Evolutionary conservation across 2,329 filamentous ascomycete genomes (phyloP), one percentile per base, ranked within the genome.

Genomic region (Piedraia hortae): DNA sequence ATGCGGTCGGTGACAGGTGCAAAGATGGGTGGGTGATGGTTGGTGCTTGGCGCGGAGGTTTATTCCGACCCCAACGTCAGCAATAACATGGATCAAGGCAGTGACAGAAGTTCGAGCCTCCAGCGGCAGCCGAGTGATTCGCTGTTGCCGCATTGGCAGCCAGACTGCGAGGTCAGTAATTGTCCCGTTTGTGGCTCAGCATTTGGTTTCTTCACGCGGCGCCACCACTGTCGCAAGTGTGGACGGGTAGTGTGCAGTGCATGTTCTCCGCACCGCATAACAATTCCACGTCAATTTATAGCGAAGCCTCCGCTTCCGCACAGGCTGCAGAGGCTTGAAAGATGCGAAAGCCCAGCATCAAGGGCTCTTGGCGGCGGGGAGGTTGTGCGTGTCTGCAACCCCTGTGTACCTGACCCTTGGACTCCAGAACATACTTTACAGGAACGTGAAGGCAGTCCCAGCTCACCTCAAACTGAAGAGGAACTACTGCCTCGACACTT

Each of bases 221-320:
- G 88, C 41, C 82, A 93, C 47, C 82, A 93, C 42, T 93, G 82
- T 55, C 63, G 80, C 33, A 91, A 90, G 59, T 93, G 82, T 41
- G 82, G 82, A 20, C 58, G 78, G 28, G 80, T 93, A 5, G 82
- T 93, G 12, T 93, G 82, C 45, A 66, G 68, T 26, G 56, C 64
- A 10, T 93, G 82, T 48, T 91, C 82, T 3, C 82, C 82, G 3
- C 82, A 93, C 44, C 64, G 78, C 28, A 93, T 93, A 39, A 89
- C 74, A 3, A 91, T 93, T 30, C 82, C 82, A 1, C 62, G 80
- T 31, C 74, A 85, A 39, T 93, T 75, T 42, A 90, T 93, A 31
- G 78, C 91, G 12, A 69, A 70, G 21, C 72, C 74, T 3, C 70
- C 72, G 1, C 31, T 4, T 27, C 26, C 19, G 31, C 33, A 10